Conservation (phyloP, 129 eudicot species). For the Silybum marianum region DNA sequence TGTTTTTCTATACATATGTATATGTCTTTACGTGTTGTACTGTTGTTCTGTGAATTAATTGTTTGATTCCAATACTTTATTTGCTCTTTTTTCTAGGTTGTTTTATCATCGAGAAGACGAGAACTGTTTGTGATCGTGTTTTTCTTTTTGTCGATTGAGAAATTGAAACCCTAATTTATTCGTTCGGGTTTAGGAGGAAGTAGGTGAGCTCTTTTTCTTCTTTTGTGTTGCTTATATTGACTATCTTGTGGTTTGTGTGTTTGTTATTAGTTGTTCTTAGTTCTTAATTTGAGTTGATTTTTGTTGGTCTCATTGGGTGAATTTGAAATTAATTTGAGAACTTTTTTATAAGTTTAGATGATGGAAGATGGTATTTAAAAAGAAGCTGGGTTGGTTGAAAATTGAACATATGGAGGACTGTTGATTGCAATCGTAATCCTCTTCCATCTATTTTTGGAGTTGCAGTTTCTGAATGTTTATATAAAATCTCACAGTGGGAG, state of each 20-base stretch:
- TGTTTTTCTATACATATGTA: neutral
- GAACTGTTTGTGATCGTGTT: slow-evolving; percentile 3
- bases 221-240: neutral
- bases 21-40: neutral
- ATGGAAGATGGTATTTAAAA: slow-evolving; percentile 3
- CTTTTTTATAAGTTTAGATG: neutral
- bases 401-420: slow-evolving; percentile 8
- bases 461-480: neutral
- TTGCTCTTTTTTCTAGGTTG: slow-evolving; percentile 3
- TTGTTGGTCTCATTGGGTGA: neutral
- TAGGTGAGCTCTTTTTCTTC: slow-evolving; percentile 12
- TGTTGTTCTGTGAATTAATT: neutral
- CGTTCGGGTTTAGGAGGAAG: slow-evolving; percentile 10
- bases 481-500: neutral
- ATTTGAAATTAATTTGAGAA: neutral
- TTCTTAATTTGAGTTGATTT: slow-evolving; percentile 15
- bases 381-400: neutral
- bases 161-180: slow-evolving; percentile 25
- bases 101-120: neutral
- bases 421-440: slow-evolving; percentile 8
- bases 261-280: neutral
- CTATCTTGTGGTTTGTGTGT: too few species aligned
- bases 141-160: neutral
- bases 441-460: slow-evolving; percentile 1
- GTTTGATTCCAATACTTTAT: neutral